phyloP scores from a whole-genome alignment of 2,329 filamentous ascomycete genomes.

The Alternaria ventricosa region DNA sequence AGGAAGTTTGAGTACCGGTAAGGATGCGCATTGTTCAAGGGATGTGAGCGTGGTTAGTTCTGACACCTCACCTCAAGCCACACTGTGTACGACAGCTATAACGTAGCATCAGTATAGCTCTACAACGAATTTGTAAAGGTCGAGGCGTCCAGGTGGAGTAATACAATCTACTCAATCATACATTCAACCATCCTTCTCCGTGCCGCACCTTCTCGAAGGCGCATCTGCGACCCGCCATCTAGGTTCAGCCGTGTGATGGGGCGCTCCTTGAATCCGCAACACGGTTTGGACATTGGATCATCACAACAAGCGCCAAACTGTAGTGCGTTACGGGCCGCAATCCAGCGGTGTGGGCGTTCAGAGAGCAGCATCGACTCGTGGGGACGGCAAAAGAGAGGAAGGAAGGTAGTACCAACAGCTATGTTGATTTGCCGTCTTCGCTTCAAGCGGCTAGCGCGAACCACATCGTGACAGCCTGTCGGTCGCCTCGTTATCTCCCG shows the following conservation, averaged over 20 bases:
- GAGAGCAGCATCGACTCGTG: background rate
- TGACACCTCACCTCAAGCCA: background rate
- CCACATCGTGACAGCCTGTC: constrained; percentile 3
- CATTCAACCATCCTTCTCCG: background rate
- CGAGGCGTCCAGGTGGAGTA: background rate
- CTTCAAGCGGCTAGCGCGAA: constrained; percentile 9
- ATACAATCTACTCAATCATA: background rate
- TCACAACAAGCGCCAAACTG: background rate
- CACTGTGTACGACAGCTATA: background rate
- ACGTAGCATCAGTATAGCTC: background rate
- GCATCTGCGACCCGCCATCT: constrained; percentile 2
- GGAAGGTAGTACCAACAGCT: constrained; percentile 3
- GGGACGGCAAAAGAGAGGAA: background rate
- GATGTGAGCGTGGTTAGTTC: background rate
- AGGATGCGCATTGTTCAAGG: background rate
- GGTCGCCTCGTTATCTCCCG: constrained; percentile 10
- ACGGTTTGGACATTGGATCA: background rate
- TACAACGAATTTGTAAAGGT: background rate
- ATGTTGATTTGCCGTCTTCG: background rate
- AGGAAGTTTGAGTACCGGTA: background rate
- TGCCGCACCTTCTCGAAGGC: constrained; percentile 5
- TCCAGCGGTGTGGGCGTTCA: constrained; percentile 1
- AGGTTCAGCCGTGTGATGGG: constrained; percentile 12
- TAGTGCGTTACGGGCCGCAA: constrained; percentile 1
- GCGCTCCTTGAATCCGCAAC: constrained; percentile 3